Evolutionary conservation across 495 filamentous ascomycete species (phyloP).

Genomic region (Penicillium ucsense): DNA sequence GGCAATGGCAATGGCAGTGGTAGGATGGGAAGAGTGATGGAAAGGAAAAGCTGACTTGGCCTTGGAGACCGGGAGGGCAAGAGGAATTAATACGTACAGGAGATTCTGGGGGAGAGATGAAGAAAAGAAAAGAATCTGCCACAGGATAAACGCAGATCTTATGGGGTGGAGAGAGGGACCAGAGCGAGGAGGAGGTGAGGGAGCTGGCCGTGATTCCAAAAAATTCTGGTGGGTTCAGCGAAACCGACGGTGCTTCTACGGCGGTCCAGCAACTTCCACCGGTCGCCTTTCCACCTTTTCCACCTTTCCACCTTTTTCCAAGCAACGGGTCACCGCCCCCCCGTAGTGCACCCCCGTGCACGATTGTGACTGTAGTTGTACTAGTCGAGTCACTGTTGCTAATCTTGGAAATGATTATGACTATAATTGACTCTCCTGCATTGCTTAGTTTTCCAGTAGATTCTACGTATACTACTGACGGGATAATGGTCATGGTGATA

Average conservation of each 20-base stretch:
- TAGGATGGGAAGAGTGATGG: no score
- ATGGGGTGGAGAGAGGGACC: not conserved
- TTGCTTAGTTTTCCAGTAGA: not conserved
- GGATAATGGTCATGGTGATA: not conserved
- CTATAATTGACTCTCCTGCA: no score
- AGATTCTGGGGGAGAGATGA: not conserved
- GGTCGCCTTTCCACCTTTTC: conserved; percentile 16
- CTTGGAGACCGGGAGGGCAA: not conserved
- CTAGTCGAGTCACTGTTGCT: no score
- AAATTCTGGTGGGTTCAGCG: conserved; percentile 12
- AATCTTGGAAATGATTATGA: no score
- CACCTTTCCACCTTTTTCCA: not conserved
- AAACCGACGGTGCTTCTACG: conserved; percentile 27
- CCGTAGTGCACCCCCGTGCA: not conserved
- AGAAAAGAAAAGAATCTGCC: conserved; percentile 2
- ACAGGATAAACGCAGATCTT: not conserved
- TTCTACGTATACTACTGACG: not conserved
- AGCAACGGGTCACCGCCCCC: not conserved
- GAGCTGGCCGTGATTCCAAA: conserved; percentile 27
- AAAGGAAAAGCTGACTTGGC: not conserved
- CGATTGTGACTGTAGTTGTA: no score
- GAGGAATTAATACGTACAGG: not conserved
- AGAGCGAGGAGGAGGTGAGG: conserved; percentile 2
- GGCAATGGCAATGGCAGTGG: not conserved
- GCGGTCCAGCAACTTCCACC: conserved; percentile 40